A percentile compares a stretch with the other conserved stretches of the same genome.
These are phyloP conservation scores for Theileria parva DNA, from an alignment of 169 alveolate genomes.

Conservation along the genomic window DNA sequence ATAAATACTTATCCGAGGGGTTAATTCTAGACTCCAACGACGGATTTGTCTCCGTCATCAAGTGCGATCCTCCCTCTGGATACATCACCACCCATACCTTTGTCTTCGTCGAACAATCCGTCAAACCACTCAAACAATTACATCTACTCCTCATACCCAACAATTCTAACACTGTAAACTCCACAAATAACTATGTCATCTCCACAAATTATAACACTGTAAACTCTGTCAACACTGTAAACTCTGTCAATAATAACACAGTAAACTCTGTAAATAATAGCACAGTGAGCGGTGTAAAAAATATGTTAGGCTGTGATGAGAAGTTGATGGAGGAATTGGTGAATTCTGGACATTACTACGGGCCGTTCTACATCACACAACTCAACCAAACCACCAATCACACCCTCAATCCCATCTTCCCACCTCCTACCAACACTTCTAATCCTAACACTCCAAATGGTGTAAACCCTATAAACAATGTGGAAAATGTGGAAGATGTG, in stretches of 20 bases:
- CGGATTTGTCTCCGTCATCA: constrained; percentile 2
- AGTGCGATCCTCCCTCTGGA: constrained; percentile 60
- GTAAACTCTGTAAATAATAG: too few species aligned
- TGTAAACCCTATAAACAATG: too few species aligned
- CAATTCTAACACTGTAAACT: too few species aligned
- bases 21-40: not conserved
- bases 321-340: not conserved
- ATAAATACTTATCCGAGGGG: constrained; percentile 25
- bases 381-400: not conserved
- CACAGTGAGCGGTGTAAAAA: too few species aligned
- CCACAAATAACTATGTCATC: too few species aligned
- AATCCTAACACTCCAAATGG: too few species aligned
- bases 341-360: not conserved
- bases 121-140: constrained; percentile 25
- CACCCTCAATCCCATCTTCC: not conserved
- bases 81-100: constrained; percentile 38
- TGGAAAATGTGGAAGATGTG: too few species aligned
- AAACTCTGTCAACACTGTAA: too few species aligned
- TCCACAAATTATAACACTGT: too few species aligned
- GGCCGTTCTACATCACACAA: not conserved
- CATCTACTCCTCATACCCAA: constrained; percentile 7
- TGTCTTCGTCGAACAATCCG: constrained; percentile 28
- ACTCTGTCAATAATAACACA: too few species aligned
- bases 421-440: too few species aligned
- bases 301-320: too few species aligned